phyloP scores from a whole-genome alignment of 768 basidiomycete genomes.

The Mycena sanguinolenta region DNA sequence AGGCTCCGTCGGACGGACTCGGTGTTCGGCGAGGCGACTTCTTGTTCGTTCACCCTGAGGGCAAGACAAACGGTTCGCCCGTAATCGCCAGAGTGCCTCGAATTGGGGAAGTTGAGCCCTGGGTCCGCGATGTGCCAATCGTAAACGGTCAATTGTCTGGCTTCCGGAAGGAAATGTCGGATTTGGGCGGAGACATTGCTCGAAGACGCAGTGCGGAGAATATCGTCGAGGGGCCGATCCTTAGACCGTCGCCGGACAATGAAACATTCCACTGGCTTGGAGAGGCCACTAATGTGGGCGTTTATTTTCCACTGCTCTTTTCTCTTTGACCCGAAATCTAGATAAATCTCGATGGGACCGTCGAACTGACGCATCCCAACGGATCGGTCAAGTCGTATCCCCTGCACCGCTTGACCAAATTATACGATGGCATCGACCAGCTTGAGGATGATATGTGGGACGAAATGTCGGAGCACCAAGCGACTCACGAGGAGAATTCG shows the following conservation, averaged over 20 bases:
- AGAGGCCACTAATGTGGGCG: slow-evolving; percentile 80
- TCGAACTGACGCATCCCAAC: slow-evolving; percentile 81
- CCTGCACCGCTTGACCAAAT: slow-evolving; percentile 75
- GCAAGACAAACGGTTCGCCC: slow-evolving; percentile 78
- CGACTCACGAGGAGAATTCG: slow-evolving; percentile 57
- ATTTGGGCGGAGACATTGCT: slow-evolving; percentile 74
- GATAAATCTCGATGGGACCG: slow-evolving; percentile 81
- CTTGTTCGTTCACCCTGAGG: slow-evolving; percentile 82
- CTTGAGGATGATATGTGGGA: slow-evolving; percentile 79
- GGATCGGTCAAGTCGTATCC: slow-evolving; percentile 63
- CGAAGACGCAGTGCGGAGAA: slow-evolving; percentile 55
- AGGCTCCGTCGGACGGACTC: slow-evolving; percentile 66
- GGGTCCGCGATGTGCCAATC: slow-evolving; percentile 76
- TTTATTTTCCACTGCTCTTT: slow-evolving; percentile 19
- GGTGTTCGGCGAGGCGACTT: slow-evolving; percentile 89
- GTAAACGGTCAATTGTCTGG: slow-evolving; percentile 68
- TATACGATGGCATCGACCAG: slow-evolving; percentile 88
- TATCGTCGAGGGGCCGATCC: slow-evolving; percentile 56
- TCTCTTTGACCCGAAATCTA: slow-evolving; percentile 44
- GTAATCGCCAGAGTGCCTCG: slow-evolving; percentile 77
- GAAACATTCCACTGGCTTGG: slow-evolving; percentile 82
- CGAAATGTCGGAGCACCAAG: slow-evolving; percentile 57
- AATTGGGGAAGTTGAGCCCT: slow-evolving; percentile 87
- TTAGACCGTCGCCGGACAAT: slow-evolving; percentile 55
- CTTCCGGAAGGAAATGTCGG: slow-evolving; percentile 80